Evolutionary conservation across 345 rosid species (phyloP).

Genomic region (Euphorbia tirucalli): DNA sequence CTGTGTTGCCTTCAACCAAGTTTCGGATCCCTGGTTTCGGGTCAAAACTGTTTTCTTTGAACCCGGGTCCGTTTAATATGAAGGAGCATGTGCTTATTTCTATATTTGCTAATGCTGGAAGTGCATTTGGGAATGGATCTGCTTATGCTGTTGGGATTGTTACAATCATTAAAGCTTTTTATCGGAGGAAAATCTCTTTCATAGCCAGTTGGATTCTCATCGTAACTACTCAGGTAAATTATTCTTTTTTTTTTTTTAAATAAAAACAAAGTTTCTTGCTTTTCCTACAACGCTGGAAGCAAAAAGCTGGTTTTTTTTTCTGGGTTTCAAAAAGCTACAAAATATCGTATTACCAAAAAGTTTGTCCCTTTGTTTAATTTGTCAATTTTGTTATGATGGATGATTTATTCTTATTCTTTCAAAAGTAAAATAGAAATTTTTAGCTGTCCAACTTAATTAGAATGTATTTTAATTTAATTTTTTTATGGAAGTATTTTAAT

Average conservation of each 20-base stretch:
- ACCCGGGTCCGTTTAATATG: slow-evolving; percentile 83
- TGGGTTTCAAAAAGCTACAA: neutral
- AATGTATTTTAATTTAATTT: too few relatives aligned
- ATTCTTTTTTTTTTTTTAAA: neutral
- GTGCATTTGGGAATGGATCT: slow-evolving; percentile 70
- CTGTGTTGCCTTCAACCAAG: slow-evolving; percentile 51
- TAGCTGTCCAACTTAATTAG: too few relatives aligned
- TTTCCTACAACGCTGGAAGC: neutral
- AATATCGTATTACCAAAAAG: neutral
- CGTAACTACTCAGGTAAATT: slow-evolving; percentile 70
- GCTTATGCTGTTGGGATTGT: slow-evolving; percentile 71
- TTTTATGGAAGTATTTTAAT: too few relatives aligned
- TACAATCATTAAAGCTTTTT: slow-evolving; percentile 70
- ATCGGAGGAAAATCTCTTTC: slow-evolving; percentile 57
- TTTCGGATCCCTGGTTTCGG: slow-evolving; percentile 62
- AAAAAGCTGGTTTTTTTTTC: neutral
- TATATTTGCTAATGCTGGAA: slow-evolving; percentile 82
- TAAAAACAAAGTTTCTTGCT: neutral
- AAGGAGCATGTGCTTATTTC: slow-evolving; percentile 83
- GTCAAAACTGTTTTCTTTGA: slow-evolving; percentile 52
- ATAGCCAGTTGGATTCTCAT: slow-evolving; percentile 81
- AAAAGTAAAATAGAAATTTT: too few relatives aligned
- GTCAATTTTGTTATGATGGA: too few relatives aligned
- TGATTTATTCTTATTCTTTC: too few relatives aligned
- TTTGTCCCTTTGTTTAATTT: neutral